These are phyloP conservation scores for Aspergillus sp. DNA, from an alignment of 2,329 filamentous ascomycete genomes.

Conservation along the genomic window DNA sequence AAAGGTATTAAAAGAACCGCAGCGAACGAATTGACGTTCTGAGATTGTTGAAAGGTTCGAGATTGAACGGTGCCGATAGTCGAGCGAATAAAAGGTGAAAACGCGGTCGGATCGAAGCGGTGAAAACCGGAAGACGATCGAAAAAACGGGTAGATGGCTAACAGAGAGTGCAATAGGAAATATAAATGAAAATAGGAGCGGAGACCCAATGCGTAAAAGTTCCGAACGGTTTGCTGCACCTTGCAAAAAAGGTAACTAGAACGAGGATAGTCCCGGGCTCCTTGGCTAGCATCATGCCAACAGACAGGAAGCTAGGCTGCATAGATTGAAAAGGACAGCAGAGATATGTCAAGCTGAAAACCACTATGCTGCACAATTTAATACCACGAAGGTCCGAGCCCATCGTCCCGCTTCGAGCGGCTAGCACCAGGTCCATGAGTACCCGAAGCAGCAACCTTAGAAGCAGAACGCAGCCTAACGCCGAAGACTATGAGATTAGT, in stretches of 20 bases:
- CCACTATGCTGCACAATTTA: slow-evolving; percentile 38
- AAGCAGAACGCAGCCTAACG: slow-evolving; percentile 84
- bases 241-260: slow-evolving; percentile 26
- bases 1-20: slow-evolving; percentile 4
- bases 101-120: slow-evolving; percentile 33
- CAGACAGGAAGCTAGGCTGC: slow-evolving; percentile 25
- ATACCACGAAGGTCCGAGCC: slow-evolving; percentile 51
- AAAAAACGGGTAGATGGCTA: slow-evolving; percentile 35
- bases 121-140: slow-evolving; percentile 34
- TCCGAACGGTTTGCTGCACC: slow-evolving; percentile 34
- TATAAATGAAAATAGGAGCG: slow-evolving; percentile 25
- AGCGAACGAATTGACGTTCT: not conserved
- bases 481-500: slow-evolving; percentile 80
- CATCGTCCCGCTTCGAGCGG: slow-evolving; percentile 55
- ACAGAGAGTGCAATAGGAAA: slow-evolving; percentile 35
- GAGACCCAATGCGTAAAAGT: slow-evolving; percentile 34
- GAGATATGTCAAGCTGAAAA: slow-evolving; percentile 27
- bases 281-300: slow-evolving; percentile 28
- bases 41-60: slow-evolving; percentile 6
- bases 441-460: slow-evolving; percentile 64
- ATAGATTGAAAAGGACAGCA: slow-evolving; percentile 15
- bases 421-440: slow-evolving; percentile 47
- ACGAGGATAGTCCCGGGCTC: slow-evolving; percentile 30
- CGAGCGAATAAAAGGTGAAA: slow-evolving; percentile 20
- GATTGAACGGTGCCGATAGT: slow-evolving; percentile 12